phyloP scores from a whole-genome alignment of 2,329 filamentous ascomycete species.

The Orbilia quercus region DNA sequence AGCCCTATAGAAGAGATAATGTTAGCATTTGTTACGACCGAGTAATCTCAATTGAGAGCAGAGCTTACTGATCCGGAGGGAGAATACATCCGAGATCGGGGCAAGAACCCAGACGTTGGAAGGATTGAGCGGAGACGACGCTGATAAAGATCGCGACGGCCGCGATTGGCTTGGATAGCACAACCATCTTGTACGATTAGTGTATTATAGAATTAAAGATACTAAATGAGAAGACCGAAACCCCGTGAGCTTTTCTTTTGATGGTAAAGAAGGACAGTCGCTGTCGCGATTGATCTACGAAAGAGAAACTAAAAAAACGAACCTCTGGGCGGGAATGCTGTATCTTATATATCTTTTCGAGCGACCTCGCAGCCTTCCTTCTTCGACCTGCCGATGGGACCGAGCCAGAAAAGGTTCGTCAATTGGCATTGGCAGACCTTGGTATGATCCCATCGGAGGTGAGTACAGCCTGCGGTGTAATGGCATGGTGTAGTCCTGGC shows the following conservation, averaged over 20 bases:
- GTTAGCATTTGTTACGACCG: slow-evolving; percentile 6
- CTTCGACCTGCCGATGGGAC: not conserved
- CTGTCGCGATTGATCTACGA: slow-evolving; percentile 46
- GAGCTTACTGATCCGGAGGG: slow-evolving; percentile 69
- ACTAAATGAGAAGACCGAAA: slow-evolving; percentile 10
- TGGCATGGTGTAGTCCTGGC: slow-evolving; percentile 34
- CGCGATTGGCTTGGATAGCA: slow-evolving; percentile 60
- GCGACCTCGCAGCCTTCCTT: not conserved
- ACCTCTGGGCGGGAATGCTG: slow-evolving; percentile 8
- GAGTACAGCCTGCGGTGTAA: not conserved
- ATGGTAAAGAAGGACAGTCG: slow-evolving; percentile 38
- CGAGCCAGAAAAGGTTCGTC: not conserved
- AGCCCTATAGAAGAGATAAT: slow-evolving; percentile 65
- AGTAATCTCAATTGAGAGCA: slow-evolving; percentile 3
- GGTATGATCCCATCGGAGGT: slow-evolving; percentile 4
- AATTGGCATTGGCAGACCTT: slow-evolving; percentile 9
- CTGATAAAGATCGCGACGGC: slow-evolving; percentile 63
- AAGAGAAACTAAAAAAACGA: slow-evolving; percentile 20
- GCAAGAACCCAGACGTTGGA: slow-evolving; percentile 71
- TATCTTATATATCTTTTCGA: slow-evolving; percentile 41
- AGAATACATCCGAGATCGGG: slow-evolving; percentile 71
- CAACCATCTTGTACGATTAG: slow-evolving; percentile 59
- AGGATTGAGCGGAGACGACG: slow-evolving; percentile 69
- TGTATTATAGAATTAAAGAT: slow-evolving; percentile 24
- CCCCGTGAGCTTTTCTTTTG: slow-evolving; percentile 25